Base-by-base conservation (phyloP, 208 protist species). In the Sergeia podlipaevii region DNA sequence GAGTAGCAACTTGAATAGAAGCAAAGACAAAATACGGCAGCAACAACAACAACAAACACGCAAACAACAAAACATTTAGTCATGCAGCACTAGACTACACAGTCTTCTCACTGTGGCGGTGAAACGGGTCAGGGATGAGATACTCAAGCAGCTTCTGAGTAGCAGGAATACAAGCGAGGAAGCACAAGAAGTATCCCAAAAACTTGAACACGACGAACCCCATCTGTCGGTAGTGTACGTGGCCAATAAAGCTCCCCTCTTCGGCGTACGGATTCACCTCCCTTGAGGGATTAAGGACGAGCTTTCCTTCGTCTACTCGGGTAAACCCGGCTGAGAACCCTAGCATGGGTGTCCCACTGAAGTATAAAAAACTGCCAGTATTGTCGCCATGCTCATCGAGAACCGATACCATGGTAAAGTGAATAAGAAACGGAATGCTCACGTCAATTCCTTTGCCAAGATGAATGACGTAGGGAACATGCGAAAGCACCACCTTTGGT, bases 311-410 rank as follows among this genome's bases (percentile, higher is more conserved):
- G 0, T 28, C 53, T 44, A 93, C 79, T 43, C 66, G 70, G 46
- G 62, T 80, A 18, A 86, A 65, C 18, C 85, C 80, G 2, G 58
- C 73, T 10, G 78, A 85, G 57, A 93, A 85, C 15, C 85, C 85
- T 5, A 87, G 52, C 56, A 83, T 59, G n/a, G 85, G 85, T 18
- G 85, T 93, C 24, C 85, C 85, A 55, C 79, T 88, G 26, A 89
- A 83, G 70, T 93, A 93, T 24, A 93, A 58, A 47, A 78, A 89
- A 58, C 80, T 77, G 39, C 85, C 85, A 7, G 85, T 89, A 46
- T 67, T 74, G 59, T 89, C 66, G 26, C 80, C 85, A 56, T 77
- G 68, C 69, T 93, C 85, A 66, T 93, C 85, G 13, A 93, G 71
- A 18, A 93, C 53, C 10, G 77, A 78, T 15, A 85, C 71, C 85